Evolutionary conservation across 1,284 basidiomycete species (phyloP).

Genomic region (Ustilago hordei): DNA sequence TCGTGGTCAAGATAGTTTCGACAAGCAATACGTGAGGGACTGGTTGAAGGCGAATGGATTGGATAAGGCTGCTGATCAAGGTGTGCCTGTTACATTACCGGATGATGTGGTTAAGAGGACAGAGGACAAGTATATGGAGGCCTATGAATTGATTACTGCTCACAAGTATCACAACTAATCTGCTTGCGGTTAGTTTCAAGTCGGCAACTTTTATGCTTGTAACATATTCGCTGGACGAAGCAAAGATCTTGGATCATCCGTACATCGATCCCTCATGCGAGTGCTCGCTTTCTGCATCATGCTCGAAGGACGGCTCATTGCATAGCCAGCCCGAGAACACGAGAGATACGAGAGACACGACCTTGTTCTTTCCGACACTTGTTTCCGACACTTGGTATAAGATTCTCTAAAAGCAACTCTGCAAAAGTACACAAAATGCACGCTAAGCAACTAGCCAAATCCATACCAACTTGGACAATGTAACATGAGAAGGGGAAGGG

Average conservation of each 20-base stretch:
- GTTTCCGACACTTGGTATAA: conserved; percentile 7
- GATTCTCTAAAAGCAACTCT: neutral
- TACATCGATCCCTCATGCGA: neutral
- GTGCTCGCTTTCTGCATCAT: neutral
- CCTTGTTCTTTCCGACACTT: neutral
- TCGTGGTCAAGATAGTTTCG: conserved; percentile 86
- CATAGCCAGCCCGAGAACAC: neutral
- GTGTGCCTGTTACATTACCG: conserved; percentile 58
- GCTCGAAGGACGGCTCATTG: neutral
- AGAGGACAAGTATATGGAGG: conserved; percentile 65
- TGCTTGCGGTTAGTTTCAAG: neutral
- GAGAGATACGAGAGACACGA: neutral
- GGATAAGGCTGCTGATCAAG: conserved; percentile 60
- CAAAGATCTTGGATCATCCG: neutral
- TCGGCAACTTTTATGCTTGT: neutral
- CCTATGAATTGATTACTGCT: conserved; percentile 63
- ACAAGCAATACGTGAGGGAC: conserved; percentile 96
- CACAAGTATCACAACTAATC: conserved; percentile 33
- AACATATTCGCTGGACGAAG: neutral
- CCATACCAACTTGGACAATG: neutral
- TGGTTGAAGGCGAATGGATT: conserved; percentile 73
- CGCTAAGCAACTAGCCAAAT: neutral
- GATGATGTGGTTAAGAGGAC: conserved; percentile 63
- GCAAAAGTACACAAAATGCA: conserved; percentile 9
- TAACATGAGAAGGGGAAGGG: neutral